A percentile compares a stretch with the other conserved stretches of the same genome.
phyloP scores from a whole-genome alignment of 2,329 filamentous ascomycete species.

The Aureobasidium subglaciale region DNA sequence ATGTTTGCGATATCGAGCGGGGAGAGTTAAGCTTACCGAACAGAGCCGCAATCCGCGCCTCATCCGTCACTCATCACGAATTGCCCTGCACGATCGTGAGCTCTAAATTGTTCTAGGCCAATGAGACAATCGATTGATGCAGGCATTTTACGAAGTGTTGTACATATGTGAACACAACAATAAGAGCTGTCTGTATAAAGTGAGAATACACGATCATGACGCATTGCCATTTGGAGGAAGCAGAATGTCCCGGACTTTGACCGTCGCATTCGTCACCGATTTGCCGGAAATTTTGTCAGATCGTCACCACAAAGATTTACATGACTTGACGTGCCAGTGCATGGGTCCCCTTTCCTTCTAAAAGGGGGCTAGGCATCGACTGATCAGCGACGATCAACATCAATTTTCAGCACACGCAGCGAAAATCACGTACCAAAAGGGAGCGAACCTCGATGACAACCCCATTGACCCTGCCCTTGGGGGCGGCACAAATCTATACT shows the following conservation, averaged over 20 bases:
- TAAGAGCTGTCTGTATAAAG: too few relatives aligned
- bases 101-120: too few relatives aligned
- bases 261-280: neutral
- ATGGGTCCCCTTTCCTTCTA: neutral
- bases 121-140: too few relatives aligned
- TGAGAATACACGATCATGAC: too few relatives aligned
- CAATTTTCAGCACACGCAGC: neutral
- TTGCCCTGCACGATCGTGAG: neutral
- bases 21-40: neutral
- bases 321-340: neutral
- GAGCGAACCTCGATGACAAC: neutral
- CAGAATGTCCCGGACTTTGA: neutral
- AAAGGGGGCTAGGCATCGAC: neutral
- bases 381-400: conserved; percentile 4
- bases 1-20: neutral
- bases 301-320: neutral
- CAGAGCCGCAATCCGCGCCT: neutral
- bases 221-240: neutral
- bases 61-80: neutral
- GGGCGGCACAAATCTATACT: too few relatives aligned
- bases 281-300: neutral
- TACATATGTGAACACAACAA: too few relatives aligned
- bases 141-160: too few relatives aligned
- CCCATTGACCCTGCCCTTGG: neutral
- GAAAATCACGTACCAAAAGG: neutral